Conservation (phyloP, 1,284 basidiomycete genomes). For the Ustilago crameri region DNA sequence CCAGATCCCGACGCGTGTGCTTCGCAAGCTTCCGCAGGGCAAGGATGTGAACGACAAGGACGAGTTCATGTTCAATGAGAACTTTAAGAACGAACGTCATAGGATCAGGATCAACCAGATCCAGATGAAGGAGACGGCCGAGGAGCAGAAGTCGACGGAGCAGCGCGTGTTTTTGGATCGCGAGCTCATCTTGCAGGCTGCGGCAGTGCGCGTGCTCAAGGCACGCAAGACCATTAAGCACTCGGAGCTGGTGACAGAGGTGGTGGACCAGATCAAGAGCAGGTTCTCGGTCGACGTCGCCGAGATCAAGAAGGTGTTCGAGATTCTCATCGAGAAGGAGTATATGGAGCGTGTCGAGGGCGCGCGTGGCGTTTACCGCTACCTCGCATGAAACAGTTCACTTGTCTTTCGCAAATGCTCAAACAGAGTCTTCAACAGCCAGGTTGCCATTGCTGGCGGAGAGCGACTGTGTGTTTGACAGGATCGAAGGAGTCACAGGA, state of each 20-base stretch:
- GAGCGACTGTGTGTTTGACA: neutral
- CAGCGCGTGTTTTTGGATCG: conserved; percentile 86
- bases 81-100: conserved; percentile 81
- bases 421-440: too few relatives aligned
- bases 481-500: too few relatives aligned
- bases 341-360: conserved; percentile 66
- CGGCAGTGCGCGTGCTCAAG: conserved; percentile 73
- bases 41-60: conserved; percentile 83
- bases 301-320: conserved; percentile 67
- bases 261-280: conserved; percentile 62
- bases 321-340: conserved; percentile 66
- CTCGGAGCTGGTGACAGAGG: conserved; percentile 60
- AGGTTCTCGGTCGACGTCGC: conserved; percentile 59
- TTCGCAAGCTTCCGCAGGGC: conserved; percentile 82
- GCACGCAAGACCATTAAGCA: conserved; percentile 64
- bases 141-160: conserved; percentile 86
- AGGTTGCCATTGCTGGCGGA: too few relatives aligned
- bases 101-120: conserved; percentile 95
- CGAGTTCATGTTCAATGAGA: conserved; percentile 82
- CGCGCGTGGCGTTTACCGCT: conserved; percentile 61
- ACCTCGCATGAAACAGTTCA: conserved; percentile 55
- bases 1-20: conserved; percentile 79
- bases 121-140: conserved; percentile 88
- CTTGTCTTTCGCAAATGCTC: too few relatives aligned
- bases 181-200: conserved; percentile 86